Conservation (phyloP, 352 stramenopile genomes). For the Globisporangium cystogenes region DNA sequence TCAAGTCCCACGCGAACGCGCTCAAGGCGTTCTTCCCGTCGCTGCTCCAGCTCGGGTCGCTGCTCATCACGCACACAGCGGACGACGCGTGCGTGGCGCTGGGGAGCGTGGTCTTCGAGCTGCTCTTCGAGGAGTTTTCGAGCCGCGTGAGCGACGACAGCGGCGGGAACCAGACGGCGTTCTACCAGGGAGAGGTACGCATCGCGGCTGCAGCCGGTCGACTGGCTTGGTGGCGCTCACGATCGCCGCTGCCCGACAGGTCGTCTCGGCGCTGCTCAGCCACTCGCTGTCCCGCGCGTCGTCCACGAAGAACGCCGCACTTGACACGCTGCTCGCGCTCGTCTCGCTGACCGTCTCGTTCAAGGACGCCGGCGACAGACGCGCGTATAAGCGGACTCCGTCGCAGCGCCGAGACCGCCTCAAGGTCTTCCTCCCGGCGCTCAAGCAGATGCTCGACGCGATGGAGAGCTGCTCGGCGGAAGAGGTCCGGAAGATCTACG, state of each 20-base stretch:
- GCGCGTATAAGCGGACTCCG: slow-evolving; percentile 3
- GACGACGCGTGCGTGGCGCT: slow-evolving; percentile 15
- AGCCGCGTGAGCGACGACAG: slow-evolving; percentile 7
- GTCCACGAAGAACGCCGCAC: slow-evolving; percentile 22
- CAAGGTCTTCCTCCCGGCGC: slow-evolving; percentile 25
- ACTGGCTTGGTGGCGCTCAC: not conserved
- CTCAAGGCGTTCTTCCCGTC: slow-evolving; percentile 40
- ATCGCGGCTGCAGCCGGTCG: not conserved
- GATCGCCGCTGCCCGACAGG: slow-evolving; percentile 9
- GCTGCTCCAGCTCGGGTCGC: slow-evolving; percentile 24
- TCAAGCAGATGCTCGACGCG: slow-evolving; percentile 55
- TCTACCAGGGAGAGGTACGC: slow-evolving; percentile 49
- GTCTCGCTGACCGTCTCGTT: slow-evolving; percentile 24
- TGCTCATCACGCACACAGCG: slow-evolving; percentile 22
- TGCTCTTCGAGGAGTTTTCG: slow-evolving; percentile 51
- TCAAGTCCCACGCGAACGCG: slow-evolving; percentile 31
- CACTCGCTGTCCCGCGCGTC: slow-evolving; percentile 25
- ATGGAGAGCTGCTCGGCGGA: slow-evolving; percentile 31
- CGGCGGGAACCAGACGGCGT: slow-evolving; percentile 18
- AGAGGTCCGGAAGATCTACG: slow-evolving; percentile 45
- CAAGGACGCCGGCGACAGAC: not conserved
- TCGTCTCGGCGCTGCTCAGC: slow-evolving; percentile 28
- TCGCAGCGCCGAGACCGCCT: slow-evolving; percentile 21
- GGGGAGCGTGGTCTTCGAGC: slow-evolving; percentile 33
- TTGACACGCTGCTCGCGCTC: slow-evolving; percentile 30